Percentiles rank a stretch among this genome's conserved stretches.
phyloP scores from a whole-genome alignment of 169 alveolate genomes.

The Perkinsus marinus region DNA sequence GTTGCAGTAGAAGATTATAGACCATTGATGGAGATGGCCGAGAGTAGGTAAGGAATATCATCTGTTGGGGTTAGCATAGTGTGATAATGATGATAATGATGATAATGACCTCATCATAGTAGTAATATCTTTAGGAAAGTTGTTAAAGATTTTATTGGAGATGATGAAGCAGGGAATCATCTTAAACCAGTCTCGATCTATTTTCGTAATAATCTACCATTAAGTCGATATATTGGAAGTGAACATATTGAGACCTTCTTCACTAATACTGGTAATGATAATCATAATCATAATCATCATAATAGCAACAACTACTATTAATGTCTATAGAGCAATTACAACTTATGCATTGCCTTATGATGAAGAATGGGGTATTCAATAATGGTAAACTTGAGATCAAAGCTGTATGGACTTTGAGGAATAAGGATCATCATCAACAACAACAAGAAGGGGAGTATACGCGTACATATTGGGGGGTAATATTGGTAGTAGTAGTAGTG shows the following conservation, averaged over 20 bases:
- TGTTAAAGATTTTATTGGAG: neutral
- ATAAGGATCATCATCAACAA: no score
- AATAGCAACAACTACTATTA: no score
- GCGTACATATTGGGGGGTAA: no score
- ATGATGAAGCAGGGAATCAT: neutral
- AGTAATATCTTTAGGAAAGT: neutral
- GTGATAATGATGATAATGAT: no score
- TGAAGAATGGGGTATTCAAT: neutral
- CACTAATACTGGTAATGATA: neutral
- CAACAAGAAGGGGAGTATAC: no score
- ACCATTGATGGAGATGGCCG: neutral
- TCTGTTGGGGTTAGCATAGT: neutral
- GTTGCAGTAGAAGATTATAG: neutral
- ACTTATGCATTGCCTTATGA: neutral
- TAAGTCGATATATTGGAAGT: neutral
- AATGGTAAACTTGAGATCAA: neutral
- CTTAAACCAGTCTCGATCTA: neutral
- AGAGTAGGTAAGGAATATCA: neutral
- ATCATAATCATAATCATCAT: no score
- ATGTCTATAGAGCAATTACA: neutral
- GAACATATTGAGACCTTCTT: neutral
- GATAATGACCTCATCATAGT: no score
- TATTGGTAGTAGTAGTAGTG: no score
- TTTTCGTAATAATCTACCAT: neutral
- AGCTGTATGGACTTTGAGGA: no score